These are phyloP conservation scores for Persicaria tinctoria DNA, from an alignment of 148 eudicot species.

Conservation along the genomic window DNA sequence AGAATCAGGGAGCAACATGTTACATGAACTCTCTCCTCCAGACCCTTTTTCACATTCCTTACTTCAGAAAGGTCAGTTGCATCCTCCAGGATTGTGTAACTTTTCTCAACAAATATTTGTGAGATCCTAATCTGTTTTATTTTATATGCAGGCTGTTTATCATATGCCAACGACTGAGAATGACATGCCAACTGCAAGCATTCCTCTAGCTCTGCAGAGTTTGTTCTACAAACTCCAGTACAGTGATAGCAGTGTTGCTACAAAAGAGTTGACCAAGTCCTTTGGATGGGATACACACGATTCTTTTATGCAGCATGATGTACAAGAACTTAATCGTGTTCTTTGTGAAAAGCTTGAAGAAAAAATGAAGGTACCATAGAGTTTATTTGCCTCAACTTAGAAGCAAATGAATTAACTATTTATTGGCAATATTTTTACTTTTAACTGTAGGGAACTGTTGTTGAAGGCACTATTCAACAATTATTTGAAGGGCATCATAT, in stretches of 20 bases:
- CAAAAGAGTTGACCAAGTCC: slow-evolving; percentile 90
- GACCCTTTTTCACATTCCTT: slow-evolving; percentile 85
- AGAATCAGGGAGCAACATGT: slow-evolving; percentile 98
- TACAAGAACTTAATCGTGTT: slow-evolving; percentile 92
- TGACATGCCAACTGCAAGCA: slow-evolving; percentile 84
- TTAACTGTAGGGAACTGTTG: slow-evolving; percentile 67
- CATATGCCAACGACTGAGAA: slow-evolving; percentile 99
- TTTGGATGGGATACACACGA: slow-evolving; percentile 97
- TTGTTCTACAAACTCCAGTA: slow-evolving; percentile 91
- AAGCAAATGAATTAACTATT: not conserved
- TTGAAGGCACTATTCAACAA: slow-evolving; percentile 89
- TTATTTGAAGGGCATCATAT: slow-evolving; percentile 97
- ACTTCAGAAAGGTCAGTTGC: slow-evolving; percentile 76
- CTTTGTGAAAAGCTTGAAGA: slow-evolving; percentile 95
- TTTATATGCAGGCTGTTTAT: slow-evolving; percentile 67
- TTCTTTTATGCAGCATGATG: slow-evolving; percentile 98
- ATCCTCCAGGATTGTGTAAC: not conserved
- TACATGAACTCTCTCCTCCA: slow-evolving; percentile 97
- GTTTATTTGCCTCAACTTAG: not conserved
- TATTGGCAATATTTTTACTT: slow-evolving; percentile 15
- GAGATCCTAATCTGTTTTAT: slow-evolving; percentile 6
- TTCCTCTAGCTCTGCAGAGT: slow-evolving; percentile 91
- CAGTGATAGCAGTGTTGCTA: slow-evolving; percentile 83
- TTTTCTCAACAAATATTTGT: not conserved
- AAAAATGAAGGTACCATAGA: slow-evolving; percentile 71